phyloP scores from a whole-genome alignment of 306 rosid genomes.

The Delonix regia region DNA sequence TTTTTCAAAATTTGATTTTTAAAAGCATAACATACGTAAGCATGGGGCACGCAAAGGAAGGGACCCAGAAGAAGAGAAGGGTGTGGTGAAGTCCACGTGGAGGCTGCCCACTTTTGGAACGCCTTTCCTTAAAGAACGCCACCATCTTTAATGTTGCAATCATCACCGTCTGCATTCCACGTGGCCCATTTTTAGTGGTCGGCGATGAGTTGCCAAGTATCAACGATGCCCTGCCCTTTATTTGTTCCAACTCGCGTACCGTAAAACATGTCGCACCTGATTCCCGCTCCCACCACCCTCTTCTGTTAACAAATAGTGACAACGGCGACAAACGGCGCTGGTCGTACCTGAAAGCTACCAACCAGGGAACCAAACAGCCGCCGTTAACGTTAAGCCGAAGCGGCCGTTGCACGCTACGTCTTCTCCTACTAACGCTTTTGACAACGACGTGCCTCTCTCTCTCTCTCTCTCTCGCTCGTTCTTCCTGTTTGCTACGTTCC shows the following conservation, averaged over 20 bases:
- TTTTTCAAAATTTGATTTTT: not conserved
- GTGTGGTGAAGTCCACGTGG: slow-evolving; percentile 38
- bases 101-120: slow-evolving; percentile 18
- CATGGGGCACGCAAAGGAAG: not conserved
- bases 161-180: slow-evolving; percentile 45
- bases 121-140: slow-evolving; percentile 4
- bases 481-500: slow-evolving; percentile 28
- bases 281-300: slow-evolving; percentile 17
- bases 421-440: slow-evolving; percentile 49
- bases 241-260: not conserved
- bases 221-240: not conserved
- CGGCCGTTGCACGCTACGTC: slow-evolving; percentile 76
- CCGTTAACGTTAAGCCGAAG: slow-evolving; percentile 50
- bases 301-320: slow-evolving; percentile 45
- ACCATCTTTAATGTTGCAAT: slow-evolving; percentile 11
- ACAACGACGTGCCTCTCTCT: slow-evolving; percentile 47
- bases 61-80: slow-evolving; percentile 18
- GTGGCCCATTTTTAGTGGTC: slow-evolving; percentile 39
- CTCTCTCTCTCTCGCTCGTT: slow-evolving; percentile 23
- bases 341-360: not conserved
- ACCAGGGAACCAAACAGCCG: slow-evolving; percentile 41
- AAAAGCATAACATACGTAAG: not conserved
- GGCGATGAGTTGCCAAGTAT: slow-evolving; percentile 26
- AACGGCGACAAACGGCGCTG: slow-evolving; percentile 24
- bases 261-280: not conserved